Base-by-base conservation (phyloP, 1,284 basidiomycete species). In the Nidula niveotomentosa region DNA sequence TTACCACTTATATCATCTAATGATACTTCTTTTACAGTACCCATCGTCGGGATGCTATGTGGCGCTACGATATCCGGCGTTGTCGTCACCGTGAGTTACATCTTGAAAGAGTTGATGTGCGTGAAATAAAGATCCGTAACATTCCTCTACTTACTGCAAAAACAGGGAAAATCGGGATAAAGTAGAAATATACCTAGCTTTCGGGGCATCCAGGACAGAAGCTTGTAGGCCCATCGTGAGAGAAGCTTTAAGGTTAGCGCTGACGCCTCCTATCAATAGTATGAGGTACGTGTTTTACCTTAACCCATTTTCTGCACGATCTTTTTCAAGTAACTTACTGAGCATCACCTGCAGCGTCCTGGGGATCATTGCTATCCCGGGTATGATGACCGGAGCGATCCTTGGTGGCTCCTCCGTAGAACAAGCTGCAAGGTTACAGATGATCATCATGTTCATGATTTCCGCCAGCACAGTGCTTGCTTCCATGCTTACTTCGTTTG, bases 371-470 rank as follows among this genome's bases (percentile, higher is more conserved):
- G 71, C 83, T 9, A 88, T 87, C 53, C 87, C 87, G 1, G 82
- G 89, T 1, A 93, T 93, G 90, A 93, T 94, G 91, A 93, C 90
- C 0, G 92, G 93, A 61, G 91, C 92, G 0, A 90, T 94, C 58
- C 84, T 94, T 13, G 93, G 91, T 18, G 93, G 92, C 0, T 84
- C 90, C 36, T 86, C 86, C 34, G 90, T 94, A 49, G 80, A 91
- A 48, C 91, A 93, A 70, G 93, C 93, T 0, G 90, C 91, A 1
- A 84, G 86, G 51, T 72, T 94, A 8, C 93, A 94, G 65, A 93
- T 93, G 88, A 86, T 94, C 56, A 92, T 94, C 72, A 91, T 93
- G 85, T 94, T 94, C 71, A 91, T 94, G 88, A 91, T 94, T 53
- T 86, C 87, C 1, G 86, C 91, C 0, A 82, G 84, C 53, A 88